These are phyloP conservation scores for Ophiostoma sp. DNA, from an alignment of 2,329 filamentous ascomycete species.

Conservation along the genomic window DNA sequence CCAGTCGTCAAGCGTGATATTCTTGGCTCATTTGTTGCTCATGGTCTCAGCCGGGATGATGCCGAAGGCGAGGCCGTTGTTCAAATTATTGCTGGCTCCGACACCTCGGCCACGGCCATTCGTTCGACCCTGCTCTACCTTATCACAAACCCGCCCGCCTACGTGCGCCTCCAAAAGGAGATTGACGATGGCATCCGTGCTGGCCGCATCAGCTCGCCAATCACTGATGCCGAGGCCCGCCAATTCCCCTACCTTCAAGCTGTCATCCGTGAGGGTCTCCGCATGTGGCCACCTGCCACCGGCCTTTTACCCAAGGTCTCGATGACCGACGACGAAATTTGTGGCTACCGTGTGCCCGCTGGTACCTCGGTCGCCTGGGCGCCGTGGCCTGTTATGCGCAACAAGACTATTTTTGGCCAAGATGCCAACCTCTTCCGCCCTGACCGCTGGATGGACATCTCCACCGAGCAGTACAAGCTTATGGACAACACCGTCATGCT, in stretches of 20 bases:
- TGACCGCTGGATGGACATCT: conserved; percentile 42
- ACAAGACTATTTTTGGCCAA: conserved; percentile 36
- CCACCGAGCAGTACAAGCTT: conserved; percentile 26
- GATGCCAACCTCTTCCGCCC: conserved; percentile 43
- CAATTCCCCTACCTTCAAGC: conserved; percentile 46
- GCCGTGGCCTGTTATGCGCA: conserved; percentile 34
- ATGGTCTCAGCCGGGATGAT: conserved; percentile 37
- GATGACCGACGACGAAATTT: conserved; percentile 37
- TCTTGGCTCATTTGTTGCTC: conserved; percentile 39
- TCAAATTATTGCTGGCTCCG: conserved; percentile 35
- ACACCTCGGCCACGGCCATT: conserved; percentile 33
- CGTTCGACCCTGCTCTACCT: conserved; percentile 31
- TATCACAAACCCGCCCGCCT: conserved; percentile 29
- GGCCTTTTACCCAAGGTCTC: conserved; percentile 32
- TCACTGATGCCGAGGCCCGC: conserved; percentile 37
- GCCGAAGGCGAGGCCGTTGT: conserved; percentile 43
- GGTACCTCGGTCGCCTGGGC: conserved; percentile 38
- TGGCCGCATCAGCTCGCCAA: conserved; percentile 33
- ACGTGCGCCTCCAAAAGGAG: conserved; percentile 32
- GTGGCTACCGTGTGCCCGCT: conserved; percentile 41
- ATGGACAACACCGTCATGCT: conserved; percentile 35
- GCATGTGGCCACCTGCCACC: conserved; percentile 43
- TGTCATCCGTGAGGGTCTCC: conserved; percentile 45
- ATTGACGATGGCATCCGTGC: conserved; percentile 35
- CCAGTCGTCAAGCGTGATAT: conserved; percentile 33